phyloP scores from a whole-genome alignment of 306 rosid genomes.

The Prunus campanulata region DNA sequence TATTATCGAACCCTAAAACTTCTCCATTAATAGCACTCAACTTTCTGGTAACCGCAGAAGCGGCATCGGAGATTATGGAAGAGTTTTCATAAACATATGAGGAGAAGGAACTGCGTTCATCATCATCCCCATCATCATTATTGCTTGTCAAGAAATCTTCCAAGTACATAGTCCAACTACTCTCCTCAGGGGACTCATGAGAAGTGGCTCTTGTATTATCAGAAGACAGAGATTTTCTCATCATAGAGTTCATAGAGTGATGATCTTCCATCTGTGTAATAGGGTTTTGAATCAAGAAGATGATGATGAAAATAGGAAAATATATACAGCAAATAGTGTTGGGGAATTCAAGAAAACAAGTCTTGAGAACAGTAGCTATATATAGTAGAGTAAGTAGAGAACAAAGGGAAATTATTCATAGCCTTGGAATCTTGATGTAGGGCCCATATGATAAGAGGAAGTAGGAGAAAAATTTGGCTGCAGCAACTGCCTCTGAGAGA shows the following conservation, averaged over 20 bases:
- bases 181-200: conserved; percentile 53
- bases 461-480: conserved; percentile 29
- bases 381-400: neutral
- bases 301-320: conserved; percentile 8
- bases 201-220: conserved; percentile 15
- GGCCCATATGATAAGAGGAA: conserved; percentile 19
- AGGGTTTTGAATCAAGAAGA: neutral
- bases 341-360: neutral
- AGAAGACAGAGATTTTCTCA: conserved; percentile 28
- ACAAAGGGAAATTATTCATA: conserved; percentile 2
- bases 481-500: conserved; percentile 10
- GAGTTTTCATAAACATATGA: conserved; percentile 16
- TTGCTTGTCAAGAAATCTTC: conserved; percentile 52
- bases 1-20: conserved; percentile 16
- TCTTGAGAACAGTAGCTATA: neutral
- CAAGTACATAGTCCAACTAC: conserved; percentile 82
- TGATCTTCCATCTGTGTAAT: conserved; percentile 8
- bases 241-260: conserved; percentile 34
- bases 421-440: conserved; percentile 36
- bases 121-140: neutral
- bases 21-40: neutral
- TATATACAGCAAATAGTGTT: neutral
- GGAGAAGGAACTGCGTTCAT: conserved; percentile 22
- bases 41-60: conserved; percentile 37
- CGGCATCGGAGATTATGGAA: conserved; percentile 44